Evolutionary conservation across 371 early-diverging fungal species (phyloP), one percentile per base, ranked within the genome.

Genomic region (Globomyces sp.): DNA sequence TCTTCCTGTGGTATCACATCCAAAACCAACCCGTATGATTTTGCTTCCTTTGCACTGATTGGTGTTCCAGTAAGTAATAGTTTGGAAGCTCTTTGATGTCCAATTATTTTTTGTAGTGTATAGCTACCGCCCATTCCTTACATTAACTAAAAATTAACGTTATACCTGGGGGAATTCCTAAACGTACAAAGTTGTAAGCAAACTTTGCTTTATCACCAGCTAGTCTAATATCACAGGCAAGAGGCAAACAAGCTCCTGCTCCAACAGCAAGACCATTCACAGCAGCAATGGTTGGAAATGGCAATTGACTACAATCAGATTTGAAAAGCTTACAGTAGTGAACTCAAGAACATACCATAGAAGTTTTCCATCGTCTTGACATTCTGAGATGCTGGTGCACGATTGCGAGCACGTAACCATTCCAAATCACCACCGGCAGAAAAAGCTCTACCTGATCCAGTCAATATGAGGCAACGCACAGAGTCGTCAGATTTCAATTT

Each of bases 21-120:
- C 1, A 69, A 61, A 11, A 72, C 58, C 9, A 77, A 65, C 8
- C 77, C 77, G 6, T 70, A 57, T 3, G 48, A 24, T 11, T 65
- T 2, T 6, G 72, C 74, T 45, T 77, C 76, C 4, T 44, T 24
- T 51, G 71, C 74, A 11, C 68, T 11, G 46, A 77, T 42, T 11
- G 75, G 64, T 58, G 71, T 73, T 42, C 78, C 75, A 1, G 78
- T 75, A 10, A 77, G 68, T 13, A 77, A n/a, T 2, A 77, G 57
- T 4, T 70, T 59, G 10, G 70, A 43, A 4, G 77, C 74, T 11
- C 61, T 63, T 64, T 74, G 66, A 39, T 62, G 63, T 44, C 51
- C 42, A 34, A 65, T 42, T 10, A 74, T 46, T 43, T 13, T 47
- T 10, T 70, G 69, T 8, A 73, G 40, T 45, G 48, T 40, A 49